Conservation (phyloP, 2,329 filamentous ascomycete species). For the Aspergillus floridensis region DNA sequence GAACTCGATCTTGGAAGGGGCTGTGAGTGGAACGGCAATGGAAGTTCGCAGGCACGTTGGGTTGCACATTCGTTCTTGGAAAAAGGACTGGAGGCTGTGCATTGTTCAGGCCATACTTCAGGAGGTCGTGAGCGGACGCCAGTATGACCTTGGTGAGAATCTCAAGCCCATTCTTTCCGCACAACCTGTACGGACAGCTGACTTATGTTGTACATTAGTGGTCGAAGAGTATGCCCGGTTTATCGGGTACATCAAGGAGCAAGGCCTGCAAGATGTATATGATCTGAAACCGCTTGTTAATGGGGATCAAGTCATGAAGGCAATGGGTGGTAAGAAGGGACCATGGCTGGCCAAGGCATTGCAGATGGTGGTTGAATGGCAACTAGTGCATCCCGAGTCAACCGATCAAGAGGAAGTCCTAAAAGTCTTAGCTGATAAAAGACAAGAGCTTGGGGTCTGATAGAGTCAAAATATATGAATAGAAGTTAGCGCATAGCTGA, state of each 20-base stretch:
- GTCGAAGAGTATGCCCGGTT: conserved; percentile 54
- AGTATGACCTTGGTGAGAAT: conserved; percentile 33
- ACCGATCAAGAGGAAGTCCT: conserved; percentile 60
- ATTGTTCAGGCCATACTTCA: conserved; percentile 41
- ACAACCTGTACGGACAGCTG: conserved; percentile 10
- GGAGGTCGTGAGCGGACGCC: conserved; percentile 35
- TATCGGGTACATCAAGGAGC: conserved; percentile 50
- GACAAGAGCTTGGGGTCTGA: conserved; percentile 49
- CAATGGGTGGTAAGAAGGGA: conserved; percentile 63
- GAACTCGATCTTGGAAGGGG: conserved; percentile 26
- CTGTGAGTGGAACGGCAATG: conserved; percentile 28
- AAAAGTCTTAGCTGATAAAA: conserved; percentile 55
- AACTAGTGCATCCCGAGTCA: conserved; percentile 71
- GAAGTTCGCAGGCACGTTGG: conserved; percentile 40
- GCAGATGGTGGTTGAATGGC: conserved; percentile 81
- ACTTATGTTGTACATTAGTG: conserved; percentile 30
- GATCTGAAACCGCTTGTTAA: conserved; percentile 66
- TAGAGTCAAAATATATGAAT: not conserved
- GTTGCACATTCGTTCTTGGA: conserved; percentile 35
- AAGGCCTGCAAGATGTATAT: conserved; percentile 52
- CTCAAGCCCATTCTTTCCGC: not conserved
- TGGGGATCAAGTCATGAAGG: conserved; percentile 68
- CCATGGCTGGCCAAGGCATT: conserved; percentile 82
- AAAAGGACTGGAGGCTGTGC: conserved; percentile 41
- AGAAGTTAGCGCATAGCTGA: not conserved